Evolutionary conservation across 805 yeast species (phyloP).

Genomic region (Saturnispora dispora): DNA sequence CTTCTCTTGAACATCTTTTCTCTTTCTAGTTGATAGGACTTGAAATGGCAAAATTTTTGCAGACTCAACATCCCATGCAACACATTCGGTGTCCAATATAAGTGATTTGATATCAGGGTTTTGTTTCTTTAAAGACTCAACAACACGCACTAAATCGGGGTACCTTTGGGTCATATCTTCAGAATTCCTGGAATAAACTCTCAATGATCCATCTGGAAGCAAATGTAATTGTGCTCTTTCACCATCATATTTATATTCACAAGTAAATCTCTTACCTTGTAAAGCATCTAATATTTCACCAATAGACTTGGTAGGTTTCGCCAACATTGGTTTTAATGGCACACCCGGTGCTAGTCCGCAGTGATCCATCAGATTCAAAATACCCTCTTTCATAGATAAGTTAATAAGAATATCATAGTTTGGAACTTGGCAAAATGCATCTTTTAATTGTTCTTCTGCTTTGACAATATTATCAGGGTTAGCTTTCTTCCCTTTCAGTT

Average conservation of each 20-base stretch:
- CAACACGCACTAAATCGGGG: conserved; percentile 74
- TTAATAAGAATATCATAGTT: conserved; percentile 75
- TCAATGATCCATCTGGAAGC: conserved; percentile 52
- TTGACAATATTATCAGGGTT: conserved; percentile 38
- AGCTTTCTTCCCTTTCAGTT: conserved; percentile 20
- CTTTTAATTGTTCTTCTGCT: conserved; percentile 75
- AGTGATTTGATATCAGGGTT: conserved; percentile 40
- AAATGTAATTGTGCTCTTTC: conserved; percentile 94
- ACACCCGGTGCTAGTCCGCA: conserved; percentile 83
- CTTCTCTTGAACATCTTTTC: conserved; percentile 82
- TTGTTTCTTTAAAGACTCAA: conserved; percentile 35
- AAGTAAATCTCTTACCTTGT: conserved; percentile 76
- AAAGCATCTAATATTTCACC: conserved; percentile 88
- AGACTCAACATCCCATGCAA: conserved; percentile 83
- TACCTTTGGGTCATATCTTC: conserved; percentile 96
- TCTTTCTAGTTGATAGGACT: conserved; percentile 82
- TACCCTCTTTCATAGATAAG: conserved; percentile 58
- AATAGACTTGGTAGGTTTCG: conserved; percentile 91
- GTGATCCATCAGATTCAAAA: conserved; percentile 52
- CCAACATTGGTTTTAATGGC: conserved; percentile 96
- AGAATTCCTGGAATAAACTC: conserved; percentile 85
- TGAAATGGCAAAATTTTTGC: conserved; percentile 90
- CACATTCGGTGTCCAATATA: conserved; percentile 93
- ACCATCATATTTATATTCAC: conserved; percentile 97
- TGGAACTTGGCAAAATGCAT: conserved; percentile 84